Evolutionary conservation across 352 stramenopile genomes (phyloP).

Genomic region (Pythium plurisporium): DNA sequence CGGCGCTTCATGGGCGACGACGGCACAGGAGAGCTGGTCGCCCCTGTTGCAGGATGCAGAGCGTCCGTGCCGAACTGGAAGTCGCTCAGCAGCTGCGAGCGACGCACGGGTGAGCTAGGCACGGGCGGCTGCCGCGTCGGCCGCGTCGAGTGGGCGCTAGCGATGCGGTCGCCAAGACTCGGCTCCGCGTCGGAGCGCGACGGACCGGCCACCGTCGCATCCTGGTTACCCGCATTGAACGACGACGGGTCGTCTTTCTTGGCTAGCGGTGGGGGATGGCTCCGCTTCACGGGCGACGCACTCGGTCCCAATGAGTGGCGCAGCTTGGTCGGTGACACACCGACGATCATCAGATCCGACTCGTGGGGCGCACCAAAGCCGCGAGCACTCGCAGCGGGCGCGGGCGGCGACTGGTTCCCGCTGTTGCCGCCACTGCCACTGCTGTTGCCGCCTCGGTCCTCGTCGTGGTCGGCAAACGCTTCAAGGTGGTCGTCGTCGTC

Average conservation of each 20-base stretch:
- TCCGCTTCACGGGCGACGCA: slow-evolving; percentile 23
- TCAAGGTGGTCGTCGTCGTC: slow-evolving; percentile 39
- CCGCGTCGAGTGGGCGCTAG: slow-evolving; percentile 18
- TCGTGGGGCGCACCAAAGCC: slow-evolving; percentile 7
- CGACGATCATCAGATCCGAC: slow-evolving; percentile 35
- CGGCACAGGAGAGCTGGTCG: slow-evolving; percentile 7
- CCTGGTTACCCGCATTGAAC: slow-evolving; percentile 11
- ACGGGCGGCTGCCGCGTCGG: slow-evolving; percentile 4
- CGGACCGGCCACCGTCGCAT: neutral
- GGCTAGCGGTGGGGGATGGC: slow-evolving; percentile 7
- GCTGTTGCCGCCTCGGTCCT: neutral
- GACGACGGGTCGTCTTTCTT: neutral
- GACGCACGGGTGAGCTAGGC: slow-evolving; percentile 7
- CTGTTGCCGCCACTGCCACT: neutral
- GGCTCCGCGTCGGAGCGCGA: slow-evolving; percentile 7
- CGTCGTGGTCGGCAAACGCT: slow-evolving; percentile 27
- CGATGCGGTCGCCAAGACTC: slow-evolving; percentile 14
- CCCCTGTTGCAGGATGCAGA: too few relatives aligned
- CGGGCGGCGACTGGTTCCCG: slow-evolving; percentile 19
- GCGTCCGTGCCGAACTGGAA: slow-evolving; percentile 35
- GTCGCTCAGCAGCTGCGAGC: slow-evolving; percentile 29
- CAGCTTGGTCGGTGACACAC: slow-evolving; percentile 34
- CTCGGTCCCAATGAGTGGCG: slow-evolving; percentile 5
- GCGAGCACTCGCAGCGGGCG: neutral
- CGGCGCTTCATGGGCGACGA: slow-evolving; percentile 26